Evolutionary conservation across 768 basidiomycete species (phyloP), one percentile per base, ranked within the genome.

Genomic region (Porphyrellus cyaneotinctus): DNA sequence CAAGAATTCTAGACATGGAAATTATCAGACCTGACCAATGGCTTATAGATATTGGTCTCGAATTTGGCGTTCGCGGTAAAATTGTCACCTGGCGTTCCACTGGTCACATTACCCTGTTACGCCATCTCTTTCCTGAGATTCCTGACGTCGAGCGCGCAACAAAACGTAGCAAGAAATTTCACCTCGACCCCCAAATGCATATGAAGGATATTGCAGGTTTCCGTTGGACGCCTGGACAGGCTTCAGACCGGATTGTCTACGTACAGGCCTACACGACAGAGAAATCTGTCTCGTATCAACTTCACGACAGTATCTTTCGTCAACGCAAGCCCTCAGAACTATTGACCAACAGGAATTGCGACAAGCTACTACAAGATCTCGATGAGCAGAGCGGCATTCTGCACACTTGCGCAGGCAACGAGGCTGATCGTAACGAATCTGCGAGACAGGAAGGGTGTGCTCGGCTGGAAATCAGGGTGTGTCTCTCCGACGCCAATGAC

Each of bases 211-310:
- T 60, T 0, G 17, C 53, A 4, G 58, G 51, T 0, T 54, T 60
- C 11, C 4, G 28, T 0, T 59, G 49, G 43, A 24, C 36, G 0
- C 45, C 41, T 0, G 23, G 31, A 3, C n/a, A 6, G 2, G 1
- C n/a, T 22, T 2, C 7, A 46, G 1, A 13, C 4, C 7, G n/a
- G n/a, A 3, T 52, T 4, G 2, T 1, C 7, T 60, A 59, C 6
- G 7, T 60, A 1, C 51, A 59, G 4, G 51, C 46, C 0, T 61
- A 61, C 3, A 56, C 51, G 0, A 60, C 54, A 0, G 46, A 59
- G 12, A 60, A 60, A 8, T 13, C 33, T 0, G 17, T 59, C 0
- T 47, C 49, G 0, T 59, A 60, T 22, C 59, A 59, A 17, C 54
- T 59, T 2, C 54, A 60, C 10, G 4, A 36, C 0, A 38, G 58